These are phyloP conservation scores for Perkinsus olseni DNA, from an alignment of 169 alveolate species.

Conservation along the genomic window DNA sequence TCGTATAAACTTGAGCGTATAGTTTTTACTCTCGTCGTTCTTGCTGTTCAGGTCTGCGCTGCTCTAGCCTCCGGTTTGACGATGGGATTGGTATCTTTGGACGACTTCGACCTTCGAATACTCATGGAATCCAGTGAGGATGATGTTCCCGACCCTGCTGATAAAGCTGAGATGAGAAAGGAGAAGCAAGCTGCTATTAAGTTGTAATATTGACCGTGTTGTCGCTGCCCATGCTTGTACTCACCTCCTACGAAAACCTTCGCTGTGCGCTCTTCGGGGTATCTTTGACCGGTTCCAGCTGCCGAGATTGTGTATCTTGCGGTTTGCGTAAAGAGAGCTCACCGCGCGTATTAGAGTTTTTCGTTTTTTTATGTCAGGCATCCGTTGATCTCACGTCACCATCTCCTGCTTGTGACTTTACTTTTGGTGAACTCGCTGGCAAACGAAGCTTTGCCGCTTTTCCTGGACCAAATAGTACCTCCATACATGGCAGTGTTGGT, in stretches of 20 bases:
- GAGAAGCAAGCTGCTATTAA: background rate
- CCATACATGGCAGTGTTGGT: slow-evolving; percentile 63
- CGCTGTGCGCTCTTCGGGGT: no score
- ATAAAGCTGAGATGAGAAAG: background rate
- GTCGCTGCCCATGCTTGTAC: no score
- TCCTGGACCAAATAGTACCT: slow-evolving; percentile 72
- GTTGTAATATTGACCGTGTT: background rate
- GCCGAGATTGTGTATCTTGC: no score
- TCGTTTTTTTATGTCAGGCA: background rate
- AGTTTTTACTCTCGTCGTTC: no score
- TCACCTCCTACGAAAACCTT: no score
- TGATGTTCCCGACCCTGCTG: slow-evolving; percentile 16
- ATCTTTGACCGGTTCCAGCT: no score
- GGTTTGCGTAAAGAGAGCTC: no score
- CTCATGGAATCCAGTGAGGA: slow-evolving; percentile 58
- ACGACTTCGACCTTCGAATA: slow-evolving; percentile 61
- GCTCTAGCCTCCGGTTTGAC: slow-evolving; percentile 81
- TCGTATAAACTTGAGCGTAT: no score
- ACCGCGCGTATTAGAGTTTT: slow-evolving; percentile 22
- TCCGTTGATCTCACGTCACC: slow-evolving; percentile 59
- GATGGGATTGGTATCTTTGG: slow-evolving; percentile 78
- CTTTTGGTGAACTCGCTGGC: slow-evolving; percentile 76
- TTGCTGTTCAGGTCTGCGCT: background rate
- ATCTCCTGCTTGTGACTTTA: slow-evolving; percentile 71
- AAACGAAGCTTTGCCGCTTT: slow-evolving; percentile 84